phyloP scores from a whole-genome alignment of 371 early-diverging fungal species.

The Circinella minor region DNA sequence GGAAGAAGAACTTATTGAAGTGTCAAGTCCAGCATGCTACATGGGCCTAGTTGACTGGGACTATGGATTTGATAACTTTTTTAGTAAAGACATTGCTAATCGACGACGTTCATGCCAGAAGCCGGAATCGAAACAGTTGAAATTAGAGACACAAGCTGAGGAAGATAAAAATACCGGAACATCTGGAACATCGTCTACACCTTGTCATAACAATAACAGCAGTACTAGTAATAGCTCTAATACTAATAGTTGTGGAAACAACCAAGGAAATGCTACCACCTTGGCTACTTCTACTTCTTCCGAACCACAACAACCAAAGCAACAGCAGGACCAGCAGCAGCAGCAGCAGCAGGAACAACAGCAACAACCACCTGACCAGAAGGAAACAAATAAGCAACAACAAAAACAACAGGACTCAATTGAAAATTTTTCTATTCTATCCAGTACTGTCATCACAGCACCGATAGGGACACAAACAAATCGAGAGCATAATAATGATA shows the following conservation, averaged over 20 bases:
- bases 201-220: not conserved
- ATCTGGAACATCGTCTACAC: not conserved
- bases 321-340: not conserved
- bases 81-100: not conserved
- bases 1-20: not conserved
- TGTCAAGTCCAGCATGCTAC: constrained; percentile 7
- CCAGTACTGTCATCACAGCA: not conserved
- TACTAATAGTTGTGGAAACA: not conserved
- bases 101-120: not conserved
- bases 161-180: not conserved
- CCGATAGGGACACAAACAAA: not conserved
- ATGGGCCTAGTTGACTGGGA: constrained; percentile 4
- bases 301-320: not conserved
- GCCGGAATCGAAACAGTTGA: not conserved
- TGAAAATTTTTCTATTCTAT: not conserved
- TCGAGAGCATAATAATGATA: not conserved
- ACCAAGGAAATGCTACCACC: too few relatives aligned
- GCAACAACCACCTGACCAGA: not conserved
- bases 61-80: constrained; percentile 6
- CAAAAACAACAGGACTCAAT: not conserved
- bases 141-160: too few relatives aligned
- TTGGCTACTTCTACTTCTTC: not conserved
- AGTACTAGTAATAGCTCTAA: not conserved
- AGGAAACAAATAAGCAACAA: not conserved
- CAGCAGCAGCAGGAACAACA: not conserved